Conservation (phyloP, 1,284 basidiomycete genomes). For the Paramarasmius palmivorus region DNA sequence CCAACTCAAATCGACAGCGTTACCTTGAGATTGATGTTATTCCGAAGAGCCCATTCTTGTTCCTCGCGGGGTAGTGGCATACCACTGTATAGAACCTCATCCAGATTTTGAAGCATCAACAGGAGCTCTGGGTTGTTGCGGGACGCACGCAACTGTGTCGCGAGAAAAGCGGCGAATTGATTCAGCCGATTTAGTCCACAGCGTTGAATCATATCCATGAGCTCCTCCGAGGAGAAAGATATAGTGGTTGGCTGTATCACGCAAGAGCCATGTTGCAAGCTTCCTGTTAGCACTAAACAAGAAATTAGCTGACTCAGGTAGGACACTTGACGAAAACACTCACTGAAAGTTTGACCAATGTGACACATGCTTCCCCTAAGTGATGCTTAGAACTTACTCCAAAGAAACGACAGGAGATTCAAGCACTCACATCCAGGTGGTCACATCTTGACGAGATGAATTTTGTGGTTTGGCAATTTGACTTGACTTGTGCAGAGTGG, state of each 20-base stretch:
- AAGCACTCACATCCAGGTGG: constrained; percentile 60
- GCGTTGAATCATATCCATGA: constrained; percentile 66
- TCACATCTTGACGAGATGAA: constrained; percentile 59
- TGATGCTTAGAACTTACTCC: constrained; percentile 21
- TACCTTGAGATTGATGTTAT: constrained; percentile 59
- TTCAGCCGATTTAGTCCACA: constrained; percentile 71
- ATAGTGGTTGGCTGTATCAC: constrained; percentile 66
- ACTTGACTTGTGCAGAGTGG: constrained; percentile 55
- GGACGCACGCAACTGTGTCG: constrained; percentile 59
- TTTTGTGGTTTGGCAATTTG: constrained; percentile 50
- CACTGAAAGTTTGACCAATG: constrained; percentile 66
- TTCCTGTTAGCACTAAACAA: constrained; percentile 62
- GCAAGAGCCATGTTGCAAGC: constrained; percentile 69
- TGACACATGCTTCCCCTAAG: constrained; percentile 72
- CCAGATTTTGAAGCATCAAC: constrained; percentile 50
- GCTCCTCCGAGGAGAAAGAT: constrained; percentile 65
- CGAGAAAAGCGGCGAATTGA: constrained; percentile 68
- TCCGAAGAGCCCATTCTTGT: constrained; percentile 61
- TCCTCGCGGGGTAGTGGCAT: constrained; percentile 62
- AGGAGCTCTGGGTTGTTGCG: constrained; percentile 63
- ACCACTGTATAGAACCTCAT: constrained; percentile 64
- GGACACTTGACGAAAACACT: constrained; percentile 30
- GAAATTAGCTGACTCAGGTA: constrained; percentile 22
- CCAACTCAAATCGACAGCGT: constrained; percentile 18
- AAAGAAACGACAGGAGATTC: constrained; percentile 19